Evolutionary conservation across 306 rosid species (phyloP).

Genomic region (Casuarina cunninghamiana): DNA sequence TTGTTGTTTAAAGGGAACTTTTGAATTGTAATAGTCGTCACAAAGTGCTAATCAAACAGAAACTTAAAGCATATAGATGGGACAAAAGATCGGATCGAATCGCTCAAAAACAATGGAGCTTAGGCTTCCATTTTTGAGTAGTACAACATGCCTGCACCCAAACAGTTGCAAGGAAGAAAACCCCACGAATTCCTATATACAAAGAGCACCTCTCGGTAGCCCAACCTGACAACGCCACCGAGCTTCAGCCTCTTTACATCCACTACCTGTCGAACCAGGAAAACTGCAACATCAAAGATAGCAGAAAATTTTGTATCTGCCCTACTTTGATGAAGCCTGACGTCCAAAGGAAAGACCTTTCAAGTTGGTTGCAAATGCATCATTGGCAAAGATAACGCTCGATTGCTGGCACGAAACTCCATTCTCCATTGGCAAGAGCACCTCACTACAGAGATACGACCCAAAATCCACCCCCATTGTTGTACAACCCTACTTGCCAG

Average conservation of each 20-base stretch:
- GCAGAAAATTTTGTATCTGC: constrained; percentile 35
- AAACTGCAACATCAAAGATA: constrained; percentile 25
- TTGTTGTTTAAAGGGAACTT: too few relatives aligned
- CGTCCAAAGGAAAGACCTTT: not conserved
- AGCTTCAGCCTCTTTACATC: not conserved
- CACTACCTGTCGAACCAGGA: constrained; percentile 6
- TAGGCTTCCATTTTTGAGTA: not conserved
- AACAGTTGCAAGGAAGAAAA: not conserved
- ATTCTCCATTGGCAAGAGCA: not conserved
- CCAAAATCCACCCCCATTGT: not conserved
- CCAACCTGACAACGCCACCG: not conserved
- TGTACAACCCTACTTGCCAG: constrained; percentile 55
- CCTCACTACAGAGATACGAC: not conserved
- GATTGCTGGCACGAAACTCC: not conserved
- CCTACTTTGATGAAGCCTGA: not conserved
- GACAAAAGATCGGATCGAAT: not conserved
- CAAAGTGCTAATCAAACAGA: not conserved
- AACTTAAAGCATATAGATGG: not conserved
- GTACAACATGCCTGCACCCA: not conserved
- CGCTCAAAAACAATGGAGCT: not conserved
- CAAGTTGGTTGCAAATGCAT: not conserved
- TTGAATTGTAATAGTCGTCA: not conserved
- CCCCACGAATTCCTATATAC: not conserved
- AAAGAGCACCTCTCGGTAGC: not conserved
- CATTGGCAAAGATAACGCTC: not conserved